phyloP scores from a whole-genome alignment of 495 filamentous ascomycete species.

The Glonium stellatum region DNA sequence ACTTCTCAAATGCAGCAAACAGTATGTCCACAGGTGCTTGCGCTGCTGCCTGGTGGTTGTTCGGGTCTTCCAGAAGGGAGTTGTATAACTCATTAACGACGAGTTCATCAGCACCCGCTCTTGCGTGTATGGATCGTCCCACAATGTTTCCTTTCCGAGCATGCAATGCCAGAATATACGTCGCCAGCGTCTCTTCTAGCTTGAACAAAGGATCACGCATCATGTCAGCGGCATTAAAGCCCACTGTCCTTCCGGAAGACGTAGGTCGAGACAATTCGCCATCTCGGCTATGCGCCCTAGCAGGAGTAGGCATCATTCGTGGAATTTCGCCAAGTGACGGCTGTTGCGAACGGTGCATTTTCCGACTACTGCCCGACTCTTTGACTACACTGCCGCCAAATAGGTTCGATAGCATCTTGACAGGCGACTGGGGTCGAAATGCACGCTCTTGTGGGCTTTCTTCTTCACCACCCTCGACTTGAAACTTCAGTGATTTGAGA shows the following conservation, averaged over 20 bases:
- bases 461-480: slow-evolving; percentile 42
- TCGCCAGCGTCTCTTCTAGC: slow-evolving; percentile 79
- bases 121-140: slow-evolving; percentile 62
- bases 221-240: slow-evolving; percentile 20
- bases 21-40: slow-evolving; percentile 81
- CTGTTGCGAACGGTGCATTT: slow-evolving; percentile 24
- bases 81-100: slow-evolving; percentile 90
- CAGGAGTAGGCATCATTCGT: slow-evolving; percentile 29
- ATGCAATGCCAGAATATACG: slow-evolving; percentile 74
- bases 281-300: slow-evolving; percentile 27
- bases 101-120: slow-evolving; percentile 67
- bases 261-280: slow-evolving; percentile 27
- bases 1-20: slow-evolving; percentile 91
- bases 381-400: slow-evolving; percentile 45
- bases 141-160: slow-evolving; percentile 80
- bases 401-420: slow-evolving; percentile 83
- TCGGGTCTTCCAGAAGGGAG: slow-evolving; percentile 69
- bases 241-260: slow-evolving; percentile 23
- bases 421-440: slow-evolving; percentile 73
- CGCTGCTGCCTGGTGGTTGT: slow-evolving; percentile 61
- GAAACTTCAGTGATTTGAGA: slow-evolving; percentile 61
- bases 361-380: slow-evolving; percentile 27
- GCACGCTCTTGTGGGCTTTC: slow-evolving; percentile 50
- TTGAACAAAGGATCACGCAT: slow-evolving; percentile 53
- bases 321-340: slow-evolving; percentile 32